Percentiles rank a stretch among this genome's conserved stretches.
Conservation (phyloP, 2,329 filamentous ascomycete genomes). For the Epichloe sylvatica region DNA sequence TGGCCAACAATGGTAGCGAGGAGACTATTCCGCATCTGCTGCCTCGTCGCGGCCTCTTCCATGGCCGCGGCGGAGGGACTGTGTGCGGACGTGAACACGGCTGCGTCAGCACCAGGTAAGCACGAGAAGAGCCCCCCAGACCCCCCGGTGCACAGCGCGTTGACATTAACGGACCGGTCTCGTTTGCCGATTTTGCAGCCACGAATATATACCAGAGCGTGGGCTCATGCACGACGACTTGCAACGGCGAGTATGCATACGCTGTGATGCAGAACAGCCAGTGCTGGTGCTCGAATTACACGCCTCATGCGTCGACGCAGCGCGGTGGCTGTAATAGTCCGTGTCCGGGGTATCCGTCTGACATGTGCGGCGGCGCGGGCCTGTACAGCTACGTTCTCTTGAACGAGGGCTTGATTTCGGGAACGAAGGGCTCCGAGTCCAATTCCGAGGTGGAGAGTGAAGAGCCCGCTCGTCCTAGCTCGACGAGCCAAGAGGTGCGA, state of each 20-base stretch:
- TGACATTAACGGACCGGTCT: too few relatives aligned
- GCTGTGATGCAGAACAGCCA: conserved; percentile 1
- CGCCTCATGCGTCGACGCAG: neutral
- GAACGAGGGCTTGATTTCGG: neutral
- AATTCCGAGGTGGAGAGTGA: neutral
- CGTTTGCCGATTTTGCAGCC: neutral
- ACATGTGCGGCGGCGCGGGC: conserved; percentile 1
- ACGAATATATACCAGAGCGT: conserved; percentile 2
- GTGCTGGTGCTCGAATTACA: conserved; percentile 5
- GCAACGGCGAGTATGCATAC: conserved; percentile 1
- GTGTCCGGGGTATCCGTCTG: conserved; percentile 4
- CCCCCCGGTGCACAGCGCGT: too few relatives aligned
- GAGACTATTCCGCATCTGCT: neutral
- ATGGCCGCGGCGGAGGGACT: neutral
- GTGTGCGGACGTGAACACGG: neutral
- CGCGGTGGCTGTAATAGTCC: neutral
- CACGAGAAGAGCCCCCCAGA: too few relatives aligned
- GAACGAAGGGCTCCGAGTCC: neutral
- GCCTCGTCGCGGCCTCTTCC: neutral
- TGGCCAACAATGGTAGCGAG: neutral
- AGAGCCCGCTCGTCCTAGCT: neutral
- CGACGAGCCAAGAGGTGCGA: neutral
- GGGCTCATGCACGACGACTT: conserved; percentile 1
- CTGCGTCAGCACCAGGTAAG: neutral
- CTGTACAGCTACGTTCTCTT: conserved; percentile 3